Conservation (phyloP, 495 filamentous ascomycete species). For the Darksidea phi region DNA sequence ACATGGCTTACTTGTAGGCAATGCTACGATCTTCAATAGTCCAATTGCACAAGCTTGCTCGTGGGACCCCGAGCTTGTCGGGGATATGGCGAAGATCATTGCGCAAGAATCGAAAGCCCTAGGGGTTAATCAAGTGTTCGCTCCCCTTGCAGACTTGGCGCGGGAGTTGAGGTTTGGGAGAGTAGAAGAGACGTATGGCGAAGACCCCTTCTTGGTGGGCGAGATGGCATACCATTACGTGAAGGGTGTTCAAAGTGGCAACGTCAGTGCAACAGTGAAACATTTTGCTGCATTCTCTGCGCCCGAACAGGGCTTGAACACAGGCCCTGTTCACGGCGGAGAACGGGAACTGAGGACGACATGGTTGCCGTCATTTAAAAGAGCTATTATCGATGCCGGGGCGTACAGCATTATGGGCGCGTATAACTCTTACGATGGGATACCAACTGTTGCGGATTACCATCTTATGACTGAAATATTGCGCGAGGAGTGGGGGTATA, state of each 20-base stretch:
- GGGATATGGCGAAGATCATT: constrained; percentile 62
- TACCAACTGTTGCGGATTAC: constrained; percentile 60
- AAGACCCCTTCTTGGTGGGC: constrained; percentile 62
- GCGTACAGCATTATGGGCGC: constrained; percentile 67
- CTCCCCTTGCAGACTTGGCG: constrained; percentile 64
- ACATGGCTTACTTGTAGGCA: constrained; percentile 66
- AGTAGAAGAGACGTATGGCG: constrained; percentile 67
- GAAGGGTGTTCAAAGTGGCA: constrained; percentile 60
- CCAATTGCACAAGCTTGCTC: constrained; percentile 69
- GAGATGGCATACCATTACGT: constrained; percentile 62
- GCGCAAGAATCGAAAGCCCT: constrained; percentile 60
- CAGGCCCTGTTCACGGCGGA: constrained; percentile 66
- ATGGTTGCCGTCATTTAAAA: constrained; percentile 64
- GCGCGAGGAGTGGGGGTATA: constrained; percentile 66
- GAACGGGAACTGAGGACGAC: constrained; percentile 66
- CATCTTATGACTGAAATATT: constrained; percentile 65
- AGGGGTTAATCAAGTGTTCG: constrained; percentile 68
- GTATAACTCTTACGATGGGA: constrained; percentile 68
- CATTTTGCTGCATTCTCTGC: constrained; percentile 64
- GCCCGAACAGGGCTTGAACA: constrained; percentile 70
- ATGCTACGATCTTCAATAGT: constrained; percentile 74
- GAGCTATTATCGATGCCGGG: constrained; percentile 65
- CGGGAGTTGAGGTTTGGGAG: constrained; percentile 67
- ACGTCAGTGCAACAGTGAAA: constrained; percentile 67
- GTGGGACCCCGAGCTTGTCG: constrained; percentile 55